Evolutionary conservation across 1,284 basidiomycete species (phyloP), one percentile per base, ranked within the genome.

Genomic region (Hemileia vastatrix): DNA sequence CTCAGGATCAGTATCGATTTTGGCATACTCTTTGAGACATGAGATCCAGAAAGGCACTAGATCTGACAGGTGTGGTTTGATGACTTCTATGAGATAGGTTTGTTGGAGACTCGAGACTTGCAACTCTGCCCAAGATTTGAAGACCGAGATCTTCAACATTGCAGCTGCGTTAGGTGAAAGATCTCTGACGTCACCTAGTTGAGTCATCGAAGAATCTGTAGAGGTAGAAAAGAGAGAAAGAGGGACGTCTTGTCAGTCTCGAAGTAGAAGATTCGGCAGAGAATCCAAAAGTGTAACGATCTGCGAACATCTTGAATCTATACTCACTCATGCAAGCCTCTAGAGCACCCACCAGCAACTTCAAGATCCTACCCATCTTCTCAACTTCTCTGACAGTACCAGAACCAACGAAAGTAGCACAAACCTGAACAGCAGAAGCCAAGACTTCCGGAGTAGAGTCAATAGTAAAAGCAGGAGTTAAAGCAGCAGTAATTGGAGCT

Each of bases 361-460:
- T 95, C 55, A 97, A 78, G 59, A 98, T 94, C 36, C 95, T 83
- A 0, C 93, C 93, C 92, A 97, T 96, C 63, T 88, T 81, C 54
- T 79, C 79, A 6, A 91, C 83, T 74, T 96, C 90, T 72, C 88
- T 90, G 54, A 96, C 86, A 19, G 96, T 85, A n/a, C 95, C 94
- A 67, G 87, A 91, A 0, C 91, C 91, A 1, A 98, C 90, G 72
- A 95, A 97, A 13, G 90, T 83, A 1, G 94, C 94, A 71, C 94
- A 96, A 11, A 93, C 88, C 71, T 93, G 84, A 19, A 97, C 85
- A 0, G 92, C 94, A 13, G 86, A 84, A 0, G 93, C 89, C 33
- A 97, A 75, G 21, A 98, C 94, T 73, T 98, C 93, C 0, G 94
- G 93, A 0, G 92, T 91, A 0, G 91, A 90, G 73, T 97, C 95